Base-by-base conservation (phyloP, 1,284 basidiomycete species). In the Trametes sp. region DNA sequence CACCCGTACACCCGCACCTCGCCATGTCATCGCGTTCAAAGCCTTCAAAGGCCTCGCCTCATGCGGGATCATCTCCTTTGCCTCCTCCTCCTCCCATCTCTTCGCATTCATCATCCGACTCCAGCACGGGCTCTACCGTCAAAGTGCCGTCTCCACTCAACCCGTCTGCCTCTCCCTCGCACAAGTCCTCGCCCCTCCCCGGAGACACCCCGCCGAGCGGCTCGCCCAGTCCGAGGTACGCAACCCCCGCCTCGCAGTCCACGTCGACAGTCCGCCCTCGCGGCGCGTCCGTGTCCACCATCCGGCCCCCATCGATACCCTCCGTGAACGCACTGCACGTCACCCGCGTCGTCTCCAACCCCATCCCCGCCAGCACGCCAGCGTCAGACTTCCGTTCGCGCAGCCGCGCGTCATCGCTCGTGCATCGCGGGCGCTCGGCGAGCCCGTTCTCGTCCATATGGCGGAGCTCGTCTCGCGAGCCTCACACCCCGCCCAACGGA, bases 281-380 rank as follows among this genome's bases (percentile, higher is more conserved):
- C 16, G 69, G 67, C 16, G 57, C 41, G 14, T 71, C 70, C 11
- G 66, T 65, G 28, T 72, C 71, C 0, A 70, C 68, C 48, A 69
- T 72, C 57, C 69, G 66, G 8, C 57, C 65, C 1, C 61, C 66
- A 6, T 59, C 66, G 8, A 52, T 57, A 21, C 56, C 62, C 2
- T 21, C 54, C 42, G 29, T 11, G 19, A 19, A 36, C 11, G 41
- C 62, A 1, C 45, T 52, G 11, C 66, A 65, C 28, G 62, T 75
- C 41, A 50, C 66, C 4, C 73, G 74, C 54, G 67, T 74, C 55
- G 57, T 58, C 33, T 75, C 74, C 16, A 73, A 69, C 50, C 71
- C 72, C 6, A 54, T 71, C 0, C 71, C 71, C 1, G 59, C 55
- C 29, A 46, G 60, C 9, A 35, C 57, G 61, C 54, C 48, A 54